Evolutionary conservation across 176 grass and related monocot genomes (phyloP), one percentile per base, ranked within the genome.

Genomic region (Rhipidocladum racemiflorum): DNA sequence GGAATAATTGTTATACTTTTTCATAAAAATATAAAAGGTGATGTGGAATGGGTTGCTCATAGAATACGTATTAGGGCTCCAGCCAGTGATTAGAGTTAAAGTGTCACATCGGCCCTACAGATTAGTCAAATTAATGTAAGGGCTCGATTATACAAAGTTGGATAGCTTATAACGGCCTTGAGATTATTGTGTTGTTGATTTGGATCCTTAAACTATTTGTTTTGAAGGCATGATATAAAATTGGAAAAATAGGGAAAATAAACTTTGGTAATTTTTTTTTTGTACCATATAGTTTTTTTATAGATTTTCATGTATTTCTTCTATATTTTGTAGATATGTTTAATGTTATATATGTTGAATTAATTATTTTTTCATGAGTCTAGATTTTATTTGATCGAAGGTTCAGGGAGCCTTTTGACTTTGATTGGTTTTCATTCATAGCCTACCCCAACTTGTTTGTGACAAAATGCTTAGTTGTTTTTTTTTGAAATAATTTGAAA

Each of bases 291-390:
- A 42, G 13, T 39, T 83, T n/a, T n/a, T 9, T 5, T 65, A 75
- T 65, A 20, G 59, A 25, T 50, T 55, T 74, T 38, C 38, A 51
- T 84, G 70, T 36, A 74, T 65, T 83, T 83, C 30, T 28, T 50
- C 61, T 64, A 23, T 64, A 74, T 14, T 72, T 14, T 64, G 36
- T 28, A 32, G 4, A 39, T 38, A 56, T 69, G 66, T 70, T 70
- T 45, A n/a, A n/a, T n/a, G n/a, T n/a, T n/a, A n/a, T 13, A 46
- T 27, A 28, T 75, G 51, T 25, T 53, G 38, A 39, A 56, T 38
- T 57, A 57, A 57, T 40, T 57, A 21, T 57, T 75, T 34, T 34
- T 34, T 34, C 32, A 34, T 34, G 32, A 34, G 32, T 34, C 32
- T 34, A 34, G 32, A 34, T 34, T 34, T 34, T 34, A 34, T 34